A percentile compares a stretch with the other conserved stretches of the same genome.
Evolutionary conservation across 176 grass and related monocot genomes (phyloP).

Genomic region (Thinopyrum elongatum): DNA sequence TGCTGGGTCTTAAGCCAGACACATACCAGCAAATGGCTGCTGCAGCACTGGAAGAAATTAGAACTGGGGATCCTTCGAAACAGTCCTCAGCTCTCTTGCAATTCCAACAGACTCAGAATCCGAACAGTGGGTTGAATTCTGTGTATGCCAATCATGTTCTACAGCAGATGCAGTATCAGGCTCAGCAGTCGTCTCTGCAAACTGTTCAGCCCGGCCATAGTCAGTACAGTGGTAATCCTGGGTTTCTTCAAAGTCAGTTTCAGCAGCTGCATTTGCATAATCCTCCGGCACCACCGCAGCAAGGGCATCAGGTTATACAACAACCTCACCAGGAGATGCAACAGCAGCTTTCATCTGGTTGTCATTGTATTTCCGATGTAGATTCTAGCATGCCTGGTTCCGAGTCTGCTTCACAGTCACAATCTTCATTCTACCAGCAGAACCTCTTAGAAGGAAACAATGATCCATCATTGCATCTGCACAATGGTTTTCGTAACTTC

Average conservation of each 20-base stretch:
- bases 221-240: slow-evolving; percentile 39
- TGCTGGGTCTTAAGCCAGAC: slow-evolving; percentile 66
- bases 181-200: slow-evolving; percentile 60
- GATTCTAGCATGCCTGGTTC: slow-evolving; percentile 52
- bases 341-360: slow-evolving; percentile 44
- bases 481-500: slow-evolving; percentile 63
- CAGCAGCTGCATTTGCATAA: slow-evolving; percentile 49
- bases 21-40: slow-evolving; percentile 92
- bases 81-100: slow-evolving; percentile 51
- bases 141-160: slow-evolving; percentile 59
- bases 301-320: slow-evolving; percentile 31
- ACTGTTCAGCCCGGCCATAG: slow-evolving; percentile 52
- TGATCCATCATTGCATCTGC: slow-evolving; percentile 48
- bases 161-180: slow-evolving; percentile 73
- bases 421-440: slow-evolving; percentile 48
- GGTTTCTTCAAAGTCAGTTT: slow-evolving; percentile 66
- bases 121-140: slow-evolving; percentile 52
- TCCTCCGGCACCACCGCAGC: slow-evolving; percentile 14
- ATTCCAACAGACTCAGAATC: slow-evolving; percentile 65
- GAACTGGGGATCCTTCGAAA: slow-evolving; percentile 67
- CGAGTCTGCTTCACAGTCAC: slow-evolving; percentile 38
- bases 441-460: slow-evolving; percentile 53
- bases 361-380: slow-evolving; percentile 52
- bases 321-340: slow-evolving; percentile 48
- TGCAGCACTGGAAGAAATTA: slow-evolving; percentile 79